phyloP scores from a whole-genome alignment of 139 green algal species.

The Picochlorum sp. region DNA sequence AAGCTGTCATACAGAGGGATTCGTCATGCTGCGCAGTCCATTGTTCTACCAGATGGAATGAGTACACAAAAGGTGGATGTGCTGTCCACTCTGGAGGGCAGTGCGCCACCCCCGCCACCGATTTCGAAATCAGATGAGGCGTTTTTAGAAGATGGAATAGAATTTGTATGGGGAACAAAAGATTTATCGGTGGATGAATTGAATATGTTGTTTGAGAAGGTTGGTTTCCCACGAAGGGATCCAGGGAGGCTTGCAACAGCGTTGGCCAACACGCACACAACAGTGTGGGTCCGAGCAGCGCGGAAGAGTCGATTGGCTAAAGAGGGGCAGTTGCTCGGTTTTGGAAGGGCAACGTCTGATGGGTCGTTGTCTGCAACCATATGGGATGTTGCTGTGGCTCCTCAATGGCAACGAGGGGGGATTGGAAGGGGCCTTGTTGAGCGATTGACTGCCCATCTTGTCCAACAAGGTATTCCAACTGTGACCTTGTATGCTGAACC shows the following conservation, averaged over 20 bases:
- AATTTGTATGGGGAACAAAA: slow-evolving; percentile 59
- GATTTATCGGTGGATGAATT: slow-evolving; percentile 63
- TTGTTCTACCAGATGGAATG: slow-evolving; percentile 16
- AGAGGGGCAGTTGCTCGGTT: slow-evolving; percentile 50
- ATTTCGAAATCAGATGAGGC: slow-evolving; percentile 53
- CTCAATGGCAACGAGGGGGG: slow-evolving; percentile 70
- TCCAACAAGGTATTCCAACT: slow-evolving; percentile 54
- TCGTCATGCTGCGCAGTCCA: neutral
- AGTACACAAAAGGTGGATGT: slow-evolving; percentile 22
- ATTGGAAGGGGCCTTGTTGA: slow-evolving; percentile 73
- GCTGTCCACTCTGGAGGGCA: slow-evolving; percentile 2
- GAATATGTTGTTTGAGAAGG: slow-evolving; percentile 80
- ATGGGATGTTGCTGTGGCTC: slow-evolving; percentile 76
- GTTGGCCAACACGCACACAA: slow-evolving; percentile 63
- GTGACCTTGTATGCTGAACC: slow-evolving; percentile 74
- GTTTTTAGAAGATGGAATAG: slow-evolving; percentile 51
- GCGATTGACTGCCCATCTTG: slow-evolving; percentile 57
- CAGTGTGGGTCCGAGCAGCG: slow-evolving; percentile 44
- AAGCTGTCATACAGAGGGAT: neutral
- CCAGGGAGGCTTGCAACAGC: slow-evolving; percentile 52
- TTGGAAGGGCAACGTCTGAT: slow-evolving; percentile 79
- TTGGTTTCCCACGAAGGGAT: slow-evolving; percentile 72
- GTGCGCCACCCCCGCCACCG: neutral
- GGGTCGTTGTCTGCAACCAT: slow-evolving; percentile 68
- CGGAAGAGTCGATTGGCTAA: slow-evolving; percentile 38